Evolutionary conservation across 495 filamentous ascomycete species (phyloP).

Genomic region (Penicillium nucicola): DNA sequence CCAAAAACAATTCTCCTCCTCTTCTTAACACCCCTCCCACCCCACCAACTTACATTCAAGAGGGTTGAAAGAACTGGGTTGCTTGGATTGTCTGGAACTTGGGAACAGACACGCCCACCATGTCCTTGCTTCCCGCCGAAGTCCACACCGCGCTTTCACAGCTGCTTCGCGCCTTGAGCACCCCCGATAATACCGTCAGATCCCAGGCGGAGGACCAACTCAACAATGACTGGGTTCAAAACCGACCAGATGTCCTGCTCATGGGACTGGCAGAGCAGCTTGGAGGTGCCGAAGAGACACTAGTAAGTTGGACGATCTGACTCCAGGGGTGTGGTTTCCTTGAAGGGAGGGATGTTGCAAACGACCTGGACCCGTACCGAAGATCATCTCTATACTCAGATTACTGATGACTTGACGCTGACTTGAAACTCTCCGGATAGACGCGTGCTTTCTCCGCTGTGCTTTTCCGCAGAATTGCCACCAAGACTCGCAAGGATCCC

Average conservation of each 20-base stretch:
- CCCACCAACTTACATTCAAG: conserved; percentile 25
- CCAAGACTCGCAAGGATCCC: conserved; percentile 75
- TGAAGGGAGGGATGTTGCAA: not conserved
- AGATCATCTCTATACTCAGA: too few relatives aligned
- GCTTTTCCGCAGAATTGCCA: conserved; percentile 89
- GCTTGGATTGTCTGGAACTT: conserved; percentile 27
- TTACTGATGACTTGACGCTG: not conserved
- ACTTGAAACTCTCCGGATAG: conserved; percentile 38
- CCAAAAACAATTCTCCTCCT: conserved; percentile 34
- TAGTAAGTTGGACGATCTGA: conserved; percentile 52
- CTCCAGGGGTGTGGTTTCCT: conserved; percentile 1
- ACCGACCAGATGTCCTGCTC: conserved; percentile 78
- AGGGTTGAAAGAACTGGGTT: conserved; percentile 23
- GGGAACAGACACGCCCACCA: conserved; percentile 44
- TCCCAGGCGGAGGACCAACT: conserved; percentile 85
- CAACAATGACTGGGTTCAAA: conserved; percentile 80
- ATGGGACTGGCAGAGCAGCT: conserved; percentile 95
- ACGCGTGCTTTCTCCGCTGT: conserved; percentile 87
- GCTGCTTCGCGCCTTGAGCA: conserved; percentile 81
- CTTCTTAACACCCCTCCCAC: conserved; percentile 24
- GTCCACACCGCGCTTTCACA: conserved; percentile 76
- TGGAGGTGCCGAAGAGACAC: conserved; percentile 61
- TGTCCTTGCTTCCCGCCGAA: conserved; percentile 83
- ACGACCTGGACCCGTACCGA: not conserved
- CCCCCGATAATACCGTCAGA: conserved; percentile 83